Evolutionary conservation across 2,329 filamentous ascomycete species (phyloP), one percentile per base, ranked within the genome.

Genomic region (Penicillium verrucosum): DNA sequence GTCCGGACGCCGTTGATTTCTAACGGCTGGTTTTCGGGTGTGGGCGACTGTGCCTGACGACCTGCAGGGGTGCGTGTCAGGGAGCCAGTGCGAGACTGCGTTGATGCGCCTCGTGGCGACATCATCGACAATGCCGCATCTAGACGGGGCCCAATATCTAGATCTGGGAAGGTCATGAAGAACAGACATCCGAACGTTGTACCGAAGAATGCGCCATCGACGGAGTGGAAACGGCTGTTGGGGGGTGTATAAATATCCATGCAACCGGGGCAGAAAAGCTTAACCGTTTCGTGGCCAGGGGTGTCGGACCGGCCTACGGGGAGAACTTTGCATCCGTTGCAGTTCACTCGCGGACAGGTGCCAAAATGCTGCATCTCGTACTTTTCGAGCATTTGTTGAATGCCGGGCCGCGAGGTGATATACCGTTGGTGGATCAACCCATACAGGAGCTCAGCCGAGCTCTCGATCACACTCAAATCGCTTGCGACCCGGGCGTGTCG

Each of bases 381-480:
- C 76, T 99, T 99, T 76, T 99, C 94, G 61, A 92, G 91, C 94
- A 99, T 99, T 74, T 97, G 92, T 77, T 97, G 93, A 68, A 99
- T 97, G 51, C 94, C 94, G 2, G 90, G 91, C 57, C 94, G 85
- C 25, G 92, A 97, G 70, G 92, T 97, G 77, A 99, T 97, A 77
- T 97, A 99, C 56, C 94, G 89, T 75, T 97, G 94, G 78, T 99
- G 94, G 75, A 99, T 99, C 58, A 99, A 84, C 40, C 94, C 94
- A 77, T 99, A 99, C 25, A 99, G 87, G 79, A 97, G 87, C 79
- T 99, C 94, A n/a, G 94, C 93, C 0, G 92, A 96, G 63, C 89
- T 95, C 78, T 99, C 94, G 70, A 99, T 96, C 63, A 97, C 89
- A 58, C 91, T 96, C 44, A 97, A 81, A 73, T 99, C 93, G 71